Conservation (phyloP, 257 asterid species). For the Cynanchum wilfordii region DNA sequence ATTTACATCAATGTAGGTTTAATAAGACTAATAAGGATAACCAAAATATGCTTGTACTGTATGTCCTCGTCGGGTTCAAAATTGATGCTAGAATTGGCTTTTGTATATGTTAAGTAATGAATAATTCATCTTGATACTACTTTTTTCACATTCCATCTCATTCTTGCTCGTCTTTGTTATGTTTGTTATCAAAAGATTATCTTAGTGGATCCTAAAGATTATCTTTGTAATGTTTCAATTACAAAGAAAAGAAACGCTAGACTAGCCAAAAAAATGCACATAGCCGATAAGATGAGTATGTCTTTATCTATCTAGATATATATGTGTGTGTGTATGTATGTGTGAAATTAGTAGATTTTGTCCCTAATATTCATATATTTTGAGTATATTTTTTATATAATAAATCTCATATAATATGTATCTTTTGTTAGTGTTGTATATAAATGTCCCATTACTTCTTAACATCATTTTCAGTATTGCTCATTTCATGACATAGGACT, state of each 20-base stretch:
- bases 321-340: too few species aligned
- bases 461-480: neutral
- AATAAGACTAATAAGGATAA: neutral
- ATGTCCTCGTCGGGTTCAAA: neutral
- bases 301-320: neutral
- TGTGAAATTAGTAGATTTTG: too few species aligned
- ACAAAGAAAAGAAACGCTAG: constrained; percentile 11
- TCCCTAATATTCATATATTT: too few species aligned
- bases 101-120: neutral
- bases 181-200: too few species aligned
- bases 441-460: neutral
- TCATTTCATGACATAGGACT: neutral
- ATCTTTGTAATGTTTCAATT: constrained; percentile 6
- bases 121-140: neutral
- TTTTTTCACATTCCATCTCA: neutral
- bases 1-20: too few species aligned
- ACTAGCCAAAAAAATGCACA: constrained; percentile 7
- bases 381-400: too few species aligned
- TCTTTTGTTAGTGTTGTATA: too few species aligned
- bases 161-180: neutral
- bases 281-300: constrained; percentile 10
- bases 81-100: neutral
- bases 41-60: neutral
- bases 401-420: too few species aligned
- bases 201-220: neutral